These are phyloP conservation scores for Metschnikowia drakensbergensis DNA, from an alignment of 805 yeast genomes.

Conservation along the genomic window DNA sequence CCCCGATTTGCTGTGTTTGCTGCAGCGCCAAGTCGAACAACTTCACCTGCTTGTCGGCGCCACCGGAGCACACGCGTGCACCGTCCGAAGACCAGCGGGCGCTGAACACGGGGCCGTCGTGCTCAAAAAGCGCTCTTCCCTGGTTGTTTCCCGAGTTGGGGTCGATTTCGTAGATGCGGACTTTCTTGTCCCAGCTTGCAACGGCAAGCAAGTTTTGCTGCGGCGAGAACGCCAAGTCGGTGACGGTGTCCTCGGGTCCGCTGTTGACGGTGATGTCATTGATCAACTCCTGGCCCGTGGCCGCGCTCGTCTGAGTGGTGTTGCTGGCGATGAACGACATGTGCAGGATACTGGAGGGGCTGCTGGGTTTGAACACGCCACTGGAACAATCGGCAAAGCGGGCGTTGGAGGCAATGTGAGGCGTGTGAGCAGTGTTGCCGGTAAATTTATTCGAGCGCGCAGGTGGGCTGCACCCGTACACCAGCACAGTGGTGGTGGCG, in stretches of 20 bases:
- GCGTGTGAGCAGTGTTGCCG: no score
- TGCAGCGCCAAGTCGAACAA: conserved; percentile 79
- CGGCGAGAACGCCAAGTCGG: conserved; percentile 83
- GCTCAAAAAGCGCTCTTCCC: conserved; percentile 87
- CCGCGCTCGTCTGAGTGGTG: conserved; percentile 35
- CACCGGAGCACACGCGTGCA: conserved; percentile 80
- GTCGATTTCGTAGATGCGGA: conserved; percentile 83
- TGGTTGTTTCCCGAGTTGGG: conserved; percentile 70
- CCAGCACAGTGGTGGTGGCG: no score
- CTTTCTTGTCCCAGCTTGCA: conserved; percentile 93
- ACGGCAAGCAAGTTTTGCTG: conserved; percentile 77
- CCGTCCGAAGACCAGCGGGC: conserved; percentile 88
- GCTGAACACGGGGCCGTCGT: conserved; percentile 80
- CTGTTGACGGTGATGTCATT: conserved; percentile 68
- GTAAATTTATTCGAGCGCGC: background rate
- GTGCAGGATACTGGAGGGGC: background rate
- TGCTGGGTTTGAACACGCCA: no score
- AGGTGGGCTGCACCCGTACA: no score
- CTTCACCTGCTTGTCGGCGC: conserved; percentile 84
- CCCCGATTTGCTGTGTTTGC: conserved; percentile 80
- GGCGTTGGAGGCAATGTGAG: no score
- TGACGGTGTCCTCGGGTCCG: conserved; percentile 89
- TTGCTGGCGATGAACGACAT: conserved; percentile 38
- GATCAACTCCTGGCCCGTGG: conserved; percentile 56
- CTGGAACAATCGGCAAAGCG: no score